Evolutionary conservation across 2,329 filamentous ascomycete species (phyloP), one percentile per base, ranked within the genome.

Genomic region (Aspergillus jensenii): DNA sequence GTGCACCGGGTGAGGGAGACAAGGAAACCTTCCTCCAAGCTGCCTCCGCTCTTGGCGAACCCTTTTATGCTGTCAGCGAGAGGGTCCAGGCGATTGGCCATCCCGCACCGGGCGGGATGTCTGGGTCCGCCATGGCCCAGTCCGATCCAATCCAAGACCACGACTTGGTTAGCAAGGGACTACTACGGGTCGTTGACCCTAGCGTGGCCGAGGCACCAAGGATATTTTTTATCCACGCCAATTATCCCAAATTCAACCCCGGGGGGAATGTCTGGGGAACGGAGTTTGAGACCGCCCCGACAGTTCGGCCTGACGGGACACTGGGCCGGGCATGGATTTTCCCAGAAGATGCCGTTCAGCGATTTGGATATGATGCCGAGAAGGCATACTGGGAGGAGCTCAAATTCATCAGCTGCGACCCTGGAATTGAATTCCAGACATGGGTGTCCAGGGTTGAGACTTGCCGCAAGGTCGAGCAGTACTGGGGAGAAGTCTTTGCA

Each of bases 201-300:
- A 59, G 65, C 1, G 65, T 69, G 33, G 72, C 68, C 17, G 59
- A 67, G 19, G 52, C 74, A 6, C 74, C 74, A 2, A 71, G 65
- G 3, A 62, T 72, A 12, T 74, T 76, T 55, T 77, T 77, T 43
- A 67, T 78, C 35, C 75, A 78, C 55, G 74, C 74, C 23, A 76
- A 77, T 54, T 71, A 75, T 45, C 76, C 76, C 25, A 77, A 77
- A 55, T 74, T 78, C 51, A 75, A 78, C 44, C 75, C 76, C 0
- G 67, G 68, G 4, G 73, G 73, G 45, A 69, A 72, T 11, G 65
- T 77, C 3, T 78, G 76, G 50, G 76, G 74, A 7, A 61, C 67
- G 41, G 65, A 68, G 3, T 76, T 69, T 65, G 76, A 76, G 47
- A 74, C 71, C 3, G 65, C 69, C 1, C 76, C 75, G 21, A 74